These are phyloP conservation scores for Aspergillus sp. DNA, from an alignment of 2,329 filamentous ascomycete species.

Conservation along the genomic window DNA sequence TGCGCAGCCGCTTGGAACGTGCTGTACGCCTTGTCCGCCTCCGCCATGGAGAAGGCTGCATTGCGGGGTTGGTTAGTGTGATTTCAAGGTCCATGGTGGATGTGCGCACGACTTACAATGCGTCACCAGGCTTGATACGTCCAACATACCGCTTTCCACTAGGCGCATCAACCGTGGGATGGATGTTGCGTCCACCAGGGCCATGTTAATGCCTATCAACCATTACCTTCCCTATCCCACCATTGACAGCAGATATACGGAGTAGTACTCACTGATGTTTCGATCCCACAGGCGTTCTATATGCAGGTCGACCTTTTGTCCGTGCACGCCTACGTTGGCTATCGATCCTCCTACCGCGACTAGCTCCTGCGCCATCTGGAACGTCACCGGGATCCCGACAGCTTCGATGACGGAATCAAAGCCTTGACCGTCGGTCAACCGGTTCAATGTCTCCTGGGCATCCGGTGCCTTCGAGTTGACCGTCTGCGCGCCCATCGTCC, in stretches of 20 bases:
- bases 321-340: slow-evolving; percentile 50
- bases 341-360: slow-evolving; percentile 45
- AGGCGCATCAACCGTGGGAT: slow-evolving; percentile 11
- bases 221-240: background rate
- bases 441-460: slow-evolving; percentile 30
- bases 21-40: slow-evolving; percentile 9
- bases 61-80: background rate
- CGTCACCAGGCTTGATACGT: slow-evolving; percentile 12
- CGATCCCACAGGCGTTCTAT: slow-evolving; percentile 45
- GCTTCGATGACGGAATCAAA: slow-evolving; percentile 50
- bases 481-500: slow-evolving; percentile 39
- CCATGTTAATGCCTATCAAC: slow-evolving; percentile 15
- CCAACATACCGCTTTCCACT: slow-evolving; percentile 9
- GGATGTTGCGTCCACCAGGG: slow-evolving; percentile 15
- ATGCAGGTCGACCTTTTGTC: slow-evolving; percentile 41
- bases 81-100: background rate
- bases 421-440: slow-evolving; percentile 41
- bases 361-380: slow-evolving; percentile 44
- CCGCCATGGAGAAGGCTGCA: slow-evolving; percentile 9
- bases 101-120: slow-evolving; percentile 10
- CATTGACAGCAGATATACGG: background rate
- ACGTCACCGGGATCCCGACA: slow-evolving; percentile 45
- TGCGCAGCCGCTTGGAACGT: slow-evolving; percentile 13
- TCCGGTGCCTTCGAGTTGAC: slow-evolving; percentile 27
- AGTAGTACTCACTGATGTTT: slow-evolving; percentile 38